Percentiles rank a stretch among this genome's conserved stretches.
These are phyloP conservation scores for Sporothrix humicola DNA, from an alignment of 2,329 filamentous ascomycete species.

Conservation along the genomic window DNA sequence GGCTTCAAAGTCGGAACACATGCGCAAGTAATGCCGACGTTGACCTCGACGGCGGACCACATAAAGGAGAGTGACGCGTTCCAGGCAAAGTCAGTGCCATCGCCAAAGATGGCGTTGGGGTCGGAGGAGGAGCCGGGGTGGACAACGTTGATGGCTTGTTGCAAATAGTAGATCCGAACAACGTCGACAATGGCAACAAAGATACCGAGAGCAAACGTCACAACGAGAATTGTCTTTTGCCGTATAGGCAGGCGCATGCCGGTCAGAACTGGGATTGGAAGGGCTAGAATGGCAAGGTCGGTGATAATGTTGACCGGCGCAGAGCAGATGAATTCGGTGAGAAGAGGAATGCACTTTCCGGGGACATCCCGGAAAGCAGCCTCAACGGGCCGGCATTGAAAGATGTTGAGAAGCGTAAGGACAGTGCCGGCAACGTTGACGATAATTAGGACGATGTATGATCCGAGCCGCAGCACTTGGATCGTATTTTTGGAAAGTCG, in stretches of 20 bases:
- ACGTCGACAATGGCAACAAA: constrained; percentile 91
- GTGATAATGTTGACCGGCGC: constrained; percentile 92
- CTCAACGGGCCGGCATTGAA: constrained; percentile 79
- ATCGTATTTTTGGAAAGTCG: constrained; percentile 79
- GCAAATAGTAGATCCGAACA: constrained; percentile 86
- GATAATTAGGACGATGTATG: constrained; percentile 76
- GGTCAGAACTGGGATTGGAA: constrained; percentile 88
- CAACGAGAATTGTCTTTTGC: constrained; percentile 84
- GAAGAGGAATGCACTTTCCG: constrained; percentile 59
- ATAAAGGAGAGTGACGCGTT: constrained; percentile 85
- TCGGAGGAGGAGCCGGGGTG: constrained; percentile 46
- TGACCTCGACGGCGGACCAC: constrained; percentile 94
- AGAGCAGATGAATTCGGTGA: constrained; percentile 72
- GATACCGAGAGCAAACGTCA: constrained; percentile 85
- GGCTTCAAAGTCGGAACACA: constrained; percentile 94
- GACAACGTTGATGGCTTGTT: constrained; percentile 65
- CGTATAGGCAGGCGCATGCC: constrained; percentile 81
- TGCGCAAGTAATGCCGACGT: constrained; percentile 85
- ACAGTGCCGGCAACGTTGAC: constrained; percentile 80
- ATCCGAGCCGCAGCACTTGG: constrained; percentile 77
- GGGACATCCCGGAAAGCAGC: constrained; percentile 65
- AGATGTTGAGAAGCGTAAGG: constrained; percentile 83
- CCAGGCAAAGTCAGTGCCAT: constrained; percentile 64
- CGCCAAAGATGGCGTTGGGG: constrained; percentile 56
- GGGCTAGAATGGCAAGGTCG: constrained; percentile 82